Conservation (phyloP, 257 asterid species). For the Salvia rosmarinus region DNA sequence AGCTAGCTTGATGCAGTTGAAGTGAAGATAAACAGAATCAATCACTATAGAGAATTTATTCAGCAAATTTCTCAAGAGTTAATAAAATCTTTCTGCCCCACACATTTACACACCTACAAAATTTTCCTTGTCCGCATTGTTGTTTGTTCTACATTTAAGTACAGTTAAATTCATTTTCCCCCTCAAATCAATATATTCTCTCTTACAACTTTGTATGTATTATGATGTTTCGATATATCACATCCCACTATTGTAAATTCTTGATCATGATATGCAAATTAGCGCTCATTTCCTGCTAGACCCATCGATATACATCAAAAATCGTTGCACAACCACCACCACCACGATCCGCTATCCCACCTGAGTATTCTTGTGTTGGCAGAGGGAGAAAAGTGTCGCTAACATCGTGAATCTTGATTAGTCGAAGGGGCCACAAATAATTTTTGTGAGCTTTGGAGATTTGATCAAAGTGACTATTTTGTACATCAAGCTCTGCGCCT, state of each 20-base stretch:
- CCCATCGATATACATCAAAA: too few species aligned
- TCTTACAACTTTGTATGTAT: slow-evolving; percentile 33
- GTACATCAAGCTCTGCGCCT: slow-evolving; percentile 7
- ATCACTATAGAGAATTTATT: slow-evolving; percentile 9
- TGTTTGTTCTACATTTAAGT: too few species aligned
- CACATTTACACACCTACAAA: too few species aligned
- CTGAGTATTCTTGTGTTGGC: slow-evolving; percentile 51
- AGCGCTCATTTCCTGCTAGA: not conserved
- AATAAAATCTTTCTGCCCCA: not conserved
- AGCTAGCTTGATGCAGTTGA: slow-evolving; percentile 14
- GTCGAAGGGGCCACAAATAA: slow-evolving; percentile 38
- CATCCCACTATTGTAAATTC: slow-evolving; percentile 37
- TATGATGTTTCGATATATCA: slow-evolving; percentile 31
- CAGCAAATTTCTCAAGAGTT: slow-evolving; percentile 13
- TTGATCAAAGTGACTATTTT: slow-evolving; percentile 17
- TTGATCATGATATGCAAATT: slow-evolving; percentile 34
- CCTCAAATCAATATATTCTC: not conserved
- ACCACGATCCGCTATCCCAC: not conserved
- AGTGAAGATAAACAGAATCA: not conserved
- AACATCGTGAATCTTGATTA: slow-evolving; percentile 25
- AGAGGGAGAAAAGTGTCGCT: slow-evolving; percentile 23
- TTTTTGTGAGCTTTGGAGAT: slow-evolving; percentile 30
- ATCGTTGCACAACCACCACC: too few species aligned
- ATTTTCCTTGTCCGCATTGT: too few species aligned
- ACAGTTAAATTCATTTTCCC: slow-evolving; percentile 30